These are phyloP conservation scores for Pichia paraexigua DNA, from an alignment of 805 yeast species.

Conservation along the genomic window DNA sequence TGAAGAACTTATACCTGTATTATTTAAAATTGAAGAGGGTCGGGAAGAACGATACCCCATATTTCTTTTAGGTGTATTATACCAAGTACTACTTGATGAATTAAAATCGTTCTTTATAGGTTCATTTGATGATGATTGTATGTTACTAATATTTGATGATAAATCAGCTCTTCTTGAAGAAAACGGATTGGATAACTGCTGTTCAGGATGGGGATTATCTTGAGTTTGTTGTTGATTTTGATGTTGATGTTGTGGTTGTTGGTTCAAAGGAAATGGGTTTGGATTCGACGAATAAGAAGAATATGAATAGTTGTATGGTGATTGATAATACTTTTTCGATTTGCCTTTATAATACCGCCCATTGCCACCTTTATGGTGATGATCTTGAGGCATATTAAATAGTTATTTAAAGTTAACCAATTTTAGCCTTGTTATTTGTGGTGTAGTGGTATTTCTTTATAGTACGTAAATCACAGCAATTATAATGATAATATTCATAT, in stretches of 20 bases:
- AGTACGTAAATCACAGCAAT: not conserved
- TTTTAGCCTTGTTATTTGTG: not conserved
- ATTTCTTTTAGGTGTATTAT: not conserved
- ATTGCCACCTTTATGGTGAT: constrained; percentile 1
- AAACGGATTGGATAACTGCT: not conserved
- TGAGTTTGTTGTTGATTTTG: not conserved
- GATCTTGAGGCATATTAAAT: constrained; percentile 7
- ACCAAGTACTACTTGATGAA: not conserved
- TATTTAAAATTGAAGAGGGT: constrained; percentile 3
- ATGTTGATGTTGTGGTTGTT: constrained; percentile 9
- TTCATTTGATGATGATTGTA: not conserved
- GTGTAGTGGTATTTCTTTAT: not conserved
- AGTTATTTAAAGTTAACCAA: not conserved
- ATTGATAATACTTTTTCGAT: constrained; percentile 16
- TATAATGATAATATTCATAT: not conserved
- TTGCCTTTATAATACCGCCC: constrained; percentile 22
- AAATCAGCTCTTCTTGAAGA: constrained; percentile 9
- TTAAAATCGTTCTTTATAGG: not conserved
- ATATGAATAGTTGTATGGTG: constrained; percentile 9
- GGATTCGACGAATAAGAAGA: constrained; percentile 12
- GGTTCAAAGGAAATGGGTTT: constrained; percentile 27
- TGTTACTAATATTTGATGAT: not conserved
- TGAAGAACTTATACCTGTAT: not conserved
- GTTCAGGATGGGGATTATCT: not conserved
- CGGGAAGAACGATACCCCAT: not conserved